phyloP scores from a whole-genome alignment of 495 filamentous ascomycete genomes.

The Cudoniella acicularis region DNA sequence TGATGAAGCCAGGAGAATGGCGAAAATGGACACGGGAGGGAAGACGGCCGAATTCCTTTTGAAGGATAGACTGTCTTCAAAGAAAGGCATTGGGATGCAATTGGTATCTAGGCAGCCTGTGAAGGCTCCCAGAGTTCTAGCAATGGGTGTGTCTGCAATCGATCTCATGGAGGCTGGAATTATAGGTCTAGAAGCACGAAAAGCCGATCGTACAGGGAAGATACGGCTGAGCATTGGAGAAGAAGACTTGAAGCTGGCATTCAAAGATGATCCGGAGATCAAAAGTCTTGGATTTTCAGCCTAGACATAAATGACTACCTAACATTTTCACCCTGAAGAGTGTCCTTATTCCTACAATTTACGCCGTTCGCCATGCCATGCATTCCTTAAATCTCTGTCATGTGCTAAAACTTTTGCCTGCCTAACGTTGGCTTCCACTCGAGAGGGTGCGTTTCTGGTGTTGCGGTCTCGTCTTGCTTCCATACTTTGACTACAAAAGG shows the following conservation, averaged over 20 bases:
- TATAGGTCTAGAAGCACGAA: constrained; percentile 71
- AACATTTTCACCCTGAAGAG: background rate
- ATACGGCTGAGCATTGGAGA: constrained; percentile 80
- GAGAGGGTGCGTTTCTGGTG: constrained; percentile 84
- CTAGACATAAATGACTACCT: constrained; percentile 3
- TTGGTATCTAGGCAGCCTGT: background rate
- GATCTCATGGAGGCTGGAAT: constrained; percentile 86
- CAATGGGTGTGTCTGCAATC: constrained; percentile 67
- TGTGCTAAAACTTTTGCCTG: constrained; percentile 51
- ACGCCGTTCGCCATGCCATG: constrained; percentile 22
- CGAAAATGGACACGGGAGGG: constrained; percentile 48
- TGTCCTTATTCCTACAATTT: background rate
- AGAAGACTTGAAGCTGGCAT: constrained; percentile 83
- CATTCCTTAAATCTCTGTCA: background rate
- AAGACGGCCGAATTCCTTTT: constrained; percentile 23
- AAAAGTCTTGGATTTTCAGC: constrained; percentile 51
- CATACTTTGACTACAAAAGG: constrained; percentile 76
- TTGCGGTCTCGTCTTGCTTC: constrained; percentile 87
- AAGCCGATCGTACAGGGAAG: constrained; percentile 80
- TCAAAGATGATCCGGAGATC: constrained; percentile 84
- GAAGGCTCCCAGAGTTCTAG: constrained; percentile 52
- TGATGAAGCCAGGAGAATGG: constrained; percentile 78
- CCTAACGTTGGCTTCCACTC: constrained; percentile 89
- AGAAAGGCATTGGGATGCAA: background rate
- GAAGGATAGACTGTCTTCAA: background rate